Evolutionary conservation across 768 basidiomycete genomes (phyloP).

Genomic region (Calocera viscosa): DNA sequence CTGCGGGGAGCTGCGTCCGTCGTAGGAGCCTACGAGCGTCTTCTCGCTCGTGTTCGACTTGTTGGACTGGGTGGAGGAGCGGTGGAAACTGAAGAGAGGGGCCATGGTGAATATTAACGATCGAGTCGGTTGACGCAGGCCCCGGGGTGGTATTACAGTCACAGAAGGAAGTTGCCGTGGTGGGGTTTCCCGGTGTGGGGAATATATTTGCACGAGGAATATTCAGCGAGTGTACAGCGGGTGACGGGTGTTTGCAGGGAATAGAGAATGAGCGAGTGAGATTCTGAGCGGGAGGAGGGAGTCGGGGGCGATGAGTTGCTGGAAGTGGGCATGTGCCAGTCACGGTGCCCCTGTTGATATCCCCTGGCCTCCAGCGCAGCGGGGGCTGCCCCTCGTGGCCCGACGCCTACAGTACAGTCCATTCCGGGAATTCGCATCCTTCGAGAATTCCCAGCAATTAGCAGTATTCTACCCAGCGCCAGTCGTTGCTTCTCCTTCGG

Average conservation of each 20-base stretch:
- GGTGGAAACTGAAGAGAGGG: background rate
- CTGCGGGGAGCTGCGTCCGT: background rate
- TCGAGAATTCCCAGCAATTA: conserved; percentile 3
- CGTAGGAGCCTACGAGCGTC: background rate
- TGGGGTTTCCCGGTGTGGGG: no score
- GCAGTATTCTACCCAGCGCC: no score
- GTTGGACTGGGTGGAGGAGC: background rate
- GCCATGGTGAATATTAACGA: no score
- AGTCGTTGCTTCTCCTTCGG: background rate
- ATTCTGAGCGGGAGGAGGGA: no score
- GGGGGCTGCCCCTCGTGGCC: background rate
- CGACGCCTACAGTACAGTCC: background rate
- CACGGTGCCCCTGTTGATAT: no score
- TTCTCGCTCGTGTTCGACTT: background rate
- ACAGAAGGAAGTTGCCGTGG: background rate
- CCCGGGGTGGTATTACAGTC: background rate
- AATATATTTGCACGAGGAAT: no score
- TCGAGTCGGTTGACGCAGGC: background rate
- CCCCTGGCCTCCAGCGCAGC: background rate
- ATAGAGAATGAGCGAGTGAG: no score
- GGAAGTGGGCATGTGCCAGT: no score
- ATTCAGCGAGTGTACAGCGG: no score
- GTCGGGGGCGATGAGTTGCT: no score
- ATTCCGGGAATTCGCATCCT: background rate
- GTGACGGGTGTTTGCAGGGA: no score